Evolutionary conservation across 805 yeast genomes (phyloP).

Genomic region (Candida sakaeoensis): DNA sequence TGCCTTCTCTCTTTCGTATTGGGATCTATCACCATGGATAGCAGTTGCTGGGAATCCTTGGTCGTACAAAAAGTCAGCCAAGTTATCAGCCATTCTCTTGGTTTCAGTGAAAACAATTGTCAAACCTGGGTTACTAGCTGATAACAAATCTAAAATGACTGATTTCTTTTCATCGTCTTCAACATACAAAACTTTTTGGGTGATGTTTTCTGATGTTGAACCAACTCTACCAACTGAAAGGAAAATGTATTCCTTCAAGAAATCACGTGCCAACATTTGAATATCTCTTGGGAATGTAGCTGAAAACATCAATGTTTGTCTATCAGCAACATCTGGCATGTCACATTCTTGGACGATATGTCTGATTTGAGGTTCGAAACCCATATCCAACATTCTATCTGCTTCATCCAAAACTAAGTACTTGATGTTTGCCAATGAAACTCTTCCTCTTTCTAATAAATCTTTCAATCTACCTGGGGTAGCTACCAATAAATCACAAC

Average conservation of each 20-base stretch:
- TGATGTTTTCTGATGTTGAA: constrained; percentile 96
- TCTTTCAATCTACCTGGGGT: constrained; percentile 99
- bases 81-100: constrained; percentile 95
- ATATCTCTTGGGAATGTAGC: constrained; percentile 99
- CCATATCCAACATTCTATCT: constrained; percentile 99
- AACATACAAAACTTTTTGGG: constrained; percentile 88
- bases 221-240: constrained; percentile 99
- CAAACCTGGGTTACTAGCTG: constrained; percentile 76
- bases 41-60: constrained; percentile 96
- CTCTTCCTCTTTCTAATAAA: constrained; percentile 89
- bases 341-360: constrained; percentile 96
- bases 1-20: constrained; percentile 96
- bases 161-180: constrained; percentile 92
- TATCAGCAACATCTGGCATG: constrained; percentile 86
- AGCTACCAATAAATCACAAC: constrained; percentile 95
- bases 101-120: constrained; percentile 97
- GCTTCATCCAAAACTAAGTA: constrained; percentile 97
- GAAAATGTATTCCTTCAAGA: constrained; percentile 92
- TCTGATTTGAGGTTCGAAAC: constrained; percentile 99
- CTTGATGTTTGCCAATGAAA: constrained; percentile 84
- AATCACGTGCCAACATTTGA: constrained; percentile 95
- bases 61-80: constrained; percentile 85
- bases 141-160: constrained; percentile 76
- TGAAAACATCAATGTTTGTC: constrained; percentile 98
- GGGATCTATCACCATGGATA: constrained; percentile 98